Conservation (phyloP, 306 rosid species). For the Malus orientalis region DNA sequence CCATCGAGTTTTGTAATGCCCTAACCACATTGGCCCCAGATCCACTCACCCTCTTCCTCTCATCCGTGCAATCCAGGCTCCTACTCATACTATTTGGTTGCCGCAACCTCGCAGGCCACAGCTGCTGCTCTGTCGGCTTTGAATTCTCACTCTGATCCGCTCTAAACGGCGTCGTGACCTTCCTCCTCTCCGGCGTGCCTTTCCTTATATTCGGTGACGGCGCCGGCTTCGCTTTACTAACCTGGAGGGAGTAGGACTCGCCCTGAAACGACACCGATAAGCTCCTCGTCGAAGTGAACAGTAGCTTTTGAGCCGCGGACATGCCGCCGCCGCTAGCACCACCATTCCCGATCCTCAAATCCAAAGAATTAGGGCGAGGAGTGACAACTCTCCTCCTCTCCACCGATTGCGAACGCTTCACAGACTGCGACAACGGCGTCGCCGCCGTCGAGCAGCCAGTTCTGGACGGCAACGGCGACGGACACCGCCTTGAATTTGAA, state of each 20-base stretch:
- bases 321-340: slow-evolving; percentile 28
- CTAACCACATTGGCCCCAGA: slow-evolving; percentile 43
- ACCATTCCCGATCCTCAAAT: slow-evolving; percentile 22
- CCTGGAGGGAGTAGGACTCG: slow-evolving; percentile 76
- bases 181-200: slow-evolving; percentile 75
- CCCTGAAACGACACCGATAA: slow-evolving; percentile 92
- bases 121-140: slow-evolving; percentile 57
- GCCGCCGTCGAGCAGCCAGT: slow-evolving; percentile 21
- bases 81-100: slow-evolving; percentile 40
- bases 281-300: slow-evolving; percentile 76
- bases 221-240: slow-evolving; percentile 57
- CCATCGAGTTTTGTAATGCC: slow-evolving; percentile 50
- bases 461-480: slow-evolving; percentile 55
- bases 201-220: slow-evolving; percentile 51
- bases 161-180: slow-evolving; percentile 31
- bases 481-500: slow-evolving; percentile 37
- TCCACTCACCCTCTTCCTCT: slow-evolving; percentile 31
- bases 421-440: slow-evolving; percentile 21
- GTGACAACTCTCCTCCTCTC: slow-evolving; percentile 52
- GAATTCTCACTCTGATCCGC: slow-evolving; percentile 45
- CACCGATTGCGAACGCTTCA: slow-evolving; percentile 52
- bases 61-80: slow-evolving; percentile 55
- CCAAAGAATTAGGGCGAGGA: slow-evolving; percentile 42
- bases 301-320: slow-evolving; percentile 62
- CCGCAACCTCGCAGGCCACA: slow-evolving; percentile 54